Conservation (phyloP, 1,284 basidiomycete species). For the Melampsora americana region DNA sequence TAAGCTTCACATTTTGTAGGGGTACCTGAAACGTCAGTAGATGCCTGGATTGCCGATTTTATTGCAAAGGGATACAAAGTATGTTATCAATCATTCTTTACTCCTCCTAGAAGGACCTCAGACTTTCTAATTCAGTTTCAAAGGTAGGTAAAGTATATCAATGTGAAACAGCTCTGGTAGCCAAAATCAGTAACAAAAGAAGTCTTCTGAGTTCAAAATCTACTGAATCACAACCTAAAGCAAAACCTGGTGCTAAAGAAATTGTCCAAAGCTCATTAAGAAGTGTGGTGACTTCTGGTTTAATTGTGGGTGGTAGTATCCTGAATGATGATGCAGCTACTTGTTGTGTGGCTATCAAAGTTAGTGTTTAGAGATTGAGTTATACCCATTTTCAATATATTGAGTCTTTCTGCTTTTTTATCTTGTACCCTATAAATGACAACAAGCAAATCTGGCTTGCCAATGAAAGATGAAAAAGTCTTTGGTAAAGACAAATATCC, state of each 20-base stretch:
- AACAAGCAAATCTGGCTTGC: conserved; percentile 31
- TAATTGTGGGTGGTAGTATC: conserved; percentile 84
- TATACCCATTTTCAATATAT: too few relatives aligned
- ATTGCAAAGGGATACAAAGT: conserved; percentile 27
- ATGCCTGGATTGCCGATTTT: conserved; percentile 81
- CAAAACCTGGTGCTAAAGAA: conserved; percentile 48
- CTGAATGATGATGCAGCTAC: conserved; percentile 90
- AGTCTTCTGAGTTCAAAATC: conserved; percentile 50
- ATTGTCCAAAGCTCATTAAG: conserved; percentile 69
- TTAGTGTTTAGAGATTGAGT: conserved; percentile 43
- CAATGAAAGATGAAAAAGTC: conserved; percentile 50
- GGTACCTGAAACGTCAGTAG: conserved; percentile 90
- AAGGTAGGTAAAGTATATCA: conserved; percentile 88
- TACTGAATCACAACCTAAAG: conserved; percentile 45
- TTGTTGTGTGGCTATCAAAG: conserved; percentile 88
- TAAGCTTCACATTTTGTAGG: conserved; percentile 63
- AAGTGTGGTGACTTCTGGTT: conserved; percentile 95
- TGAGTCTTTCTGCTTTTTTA: too few relatives aligned
- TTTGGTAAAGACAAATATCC: conserved; percentile 70
- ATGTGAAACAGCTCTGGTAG: conserved; percentile 77
- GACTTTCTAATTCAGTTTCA: conserved; percentile 31
- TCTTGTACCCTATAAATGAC: conserved; percentile 15
- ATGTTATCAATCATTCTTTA: neutral
- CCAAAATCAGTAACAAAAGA: conserved; percentile 61
- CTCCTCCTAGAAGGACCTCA: neutral